Evolutionary conservation across 345 rosid species (phyloP), one percentile per base, ranked within the genome.

Genomic region (Crucihimalaya himalaica): DNA sequence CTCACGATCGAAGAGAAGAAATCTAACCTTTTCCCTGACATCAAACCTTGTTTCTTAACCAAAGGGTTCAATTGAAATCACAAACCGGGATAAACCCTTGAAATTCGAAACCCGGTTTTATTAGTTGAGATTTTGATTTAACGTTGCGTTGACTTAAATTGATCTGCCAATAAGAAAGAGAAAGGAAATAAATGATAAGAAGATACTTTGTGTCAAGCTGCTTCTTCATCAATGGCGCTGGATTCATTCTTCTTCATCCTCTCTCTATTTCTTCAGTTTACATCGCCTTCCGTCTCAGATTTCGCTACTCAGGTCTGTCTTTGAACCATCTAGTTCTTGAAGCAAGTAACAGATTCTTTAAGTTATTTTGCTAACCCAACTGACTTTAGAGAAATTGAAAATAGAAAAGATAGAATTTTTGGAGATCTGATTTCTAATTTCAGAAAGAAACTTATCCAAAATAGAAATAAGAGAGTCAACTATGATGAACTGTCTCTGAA

Each of bases 271-370:
- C 67, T 77, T 70, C 76, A 70, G 54, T 47, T 70, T 29, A 55
- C 80, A 3, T 70, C 68, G 1, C 37, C 71, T 25, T 70, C 72
- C 47, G 0, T 50, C 6, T 77, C 76, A 37, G 76, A 56, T 56
- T 77, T 76, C 0, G n/a, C 72, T 64, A 25, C 71, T 63, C 80
- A 77, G 80, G 80, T 77, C 0, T 70, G 74, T 72, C 56, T 74
- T 37, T 58, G 60, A 37, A 47, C 60, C 21, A 43, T 31, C 27
- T n/a, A 12, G 16, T 21, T 53, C 63, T 55, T 64, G 25, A 35
- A 35, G 42, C 66, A 39, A 66, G 52, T 56, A 35, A 13, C n/a
- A 31, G 19, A 34, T 56, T 4, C 37, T 5, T 25, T 19, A n/a
- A 50, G 69, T 59, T 29, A n/a, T 15, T 5, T 60, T 40, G 12